Percentiles rank a stretch among this genome's conserved stretches.
These are phyloP conservation scores for Zygoascus sp. DNA, from an alignment of 1,139 yeast genomes.

Conservation along the genomic window DNA sequence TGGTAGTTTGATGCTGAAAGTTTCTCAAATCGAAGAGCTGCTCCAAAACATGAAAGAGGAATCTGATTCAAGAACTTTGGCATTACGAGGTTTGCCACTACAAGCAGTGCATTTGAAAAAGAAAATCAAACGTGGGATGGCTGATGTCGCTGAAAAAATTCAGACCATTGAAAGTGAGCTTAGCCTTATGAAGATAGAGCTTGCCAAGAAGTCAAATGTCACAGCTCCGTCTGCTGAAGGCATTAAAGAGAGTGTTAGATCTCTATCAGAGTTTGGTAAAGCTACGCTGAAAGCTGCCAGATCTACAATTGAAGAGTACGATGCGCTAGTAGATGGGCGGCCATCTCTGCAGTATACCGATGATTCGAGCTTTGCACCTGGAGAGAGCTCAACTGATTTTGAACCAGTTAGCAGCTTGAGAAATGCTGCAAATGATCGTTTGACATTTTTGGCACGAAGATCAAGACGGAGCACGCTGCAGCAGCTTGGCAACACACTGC, in stretches of 20 bases:
- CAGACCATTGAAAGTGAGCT: slow-evolving; percentile 20
- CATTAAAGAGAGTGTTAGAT: slow-evolving; percentile 12
- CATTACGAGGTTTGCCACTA: slow-evolving; percentile 24
- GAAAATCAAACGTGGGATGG: slow-evolving; percentile 12
- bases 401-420: slow-evolving; percentile 1
- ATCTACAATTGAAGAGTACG: slow-evolving; percentile 1
- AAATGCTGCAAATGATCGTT: slow-evolving; percentile 7
- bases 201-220: slow-evolving; percentile 18
- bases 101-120: slow-evolving; percentile 28
- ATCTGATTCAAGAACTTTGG: slow-evolving; percentile 21
- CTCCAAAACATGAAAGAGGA: slow-evolving; percentile 19
- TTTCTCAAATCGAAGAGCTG: slow-evolving; percentile 17
- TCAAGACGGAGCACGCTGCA: slow-evolving; percentile 5
- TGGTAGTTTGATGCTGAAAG: not conserved
- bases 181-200: slow-evolving; percentile 19
- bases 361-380: not conserved
- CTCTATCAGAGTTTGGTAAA: slow-evolving; percentile 8
- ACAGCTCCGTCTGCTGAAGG: slow-evolving; percentile 18
- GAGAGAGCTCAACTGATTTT: slow-evolving; percentile 3
- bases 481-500: not conserved
- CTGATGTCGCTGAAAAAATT: slow-evolving; percentile 1
- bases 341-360: not conserved
- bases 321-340: not conserved
- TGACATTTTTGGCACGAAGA: slow-evolving; percentile 4
- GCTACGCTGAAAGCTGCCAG: slow-evolving; percentile 9